Conservation (phyloP, 805 yeast genomes). For the Suhomyces faveliae region DNA sequence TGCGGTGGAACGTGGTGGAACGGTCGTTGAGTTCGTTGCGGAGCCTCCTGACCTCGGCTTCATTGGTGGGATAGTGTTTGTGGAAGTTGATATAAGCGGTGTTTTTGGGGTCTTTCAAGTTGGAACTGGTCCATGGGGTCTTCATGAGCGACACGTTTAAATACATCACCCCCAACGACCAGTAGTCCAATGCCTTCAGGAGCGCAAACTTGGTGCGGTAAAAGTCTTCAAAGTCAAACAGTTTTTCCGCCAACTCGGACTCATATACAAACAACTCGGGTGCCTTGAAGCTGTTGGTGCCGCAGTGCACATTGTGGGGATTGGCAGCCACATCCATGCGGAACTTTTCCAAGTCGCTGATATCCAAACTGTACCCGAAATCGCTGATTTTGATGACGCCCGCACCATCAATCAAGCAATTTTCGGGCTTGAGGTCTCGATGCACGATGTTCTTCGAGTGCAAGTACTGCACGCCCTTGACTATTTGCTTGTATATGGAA, state of each 20-base stretch:
- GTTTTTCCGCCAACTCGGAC: constrained; percentile 9
- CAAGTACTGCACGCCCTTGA: constrained; percentile 43
- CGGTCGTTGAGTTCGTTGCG: constrained; percentile 14
- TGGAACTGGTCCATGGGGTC: constrained; percentile 49
- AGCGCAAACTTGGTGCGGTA: constrained; percentile 7
- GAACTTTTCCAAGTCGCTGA: constrained; percentile 8
- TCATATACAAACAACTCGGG: constrained; percentile 46
- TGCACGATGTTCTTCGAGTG: constrained; percentile 47
- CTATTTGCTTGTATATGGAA: constrained; percentile 45
- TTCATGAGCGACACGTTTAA: constrained; percentile 43
- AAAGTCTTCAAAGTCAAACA: constrained; percentile 3
- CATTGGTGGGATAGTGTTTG: constrained; percentile 24
- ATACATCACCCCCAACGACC: constrained; percentile 54
- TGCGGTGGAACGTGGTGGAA: constrained; percentile 14
- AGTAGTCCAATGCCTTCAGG: constrained; percentile 44
- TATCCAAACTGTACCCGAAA: constrained; percentile 46
- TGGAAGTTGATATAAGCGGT: constrained; percentile 20
- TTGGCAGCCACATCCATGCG: constrained; percentile 6
- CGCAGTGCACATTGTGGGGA: constrained; percentile 33
- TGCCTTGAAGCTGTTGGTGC: constrained; percentile 54
- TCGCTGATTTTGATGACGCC: constrained; percentile 50
- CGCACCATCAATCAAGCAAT: constrained; percentile 43
- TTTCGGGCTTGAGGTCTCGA: constrained; percentile 56
- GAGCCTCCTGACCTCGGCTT: constrained; percentile 11
- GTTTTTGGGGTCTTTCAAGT: constrained; percentile 21